phyloP scores from a whole-genome alignment of 2,329 filamentous ascomycete genomes.

The Amesomyces nigricolor region DNA sequence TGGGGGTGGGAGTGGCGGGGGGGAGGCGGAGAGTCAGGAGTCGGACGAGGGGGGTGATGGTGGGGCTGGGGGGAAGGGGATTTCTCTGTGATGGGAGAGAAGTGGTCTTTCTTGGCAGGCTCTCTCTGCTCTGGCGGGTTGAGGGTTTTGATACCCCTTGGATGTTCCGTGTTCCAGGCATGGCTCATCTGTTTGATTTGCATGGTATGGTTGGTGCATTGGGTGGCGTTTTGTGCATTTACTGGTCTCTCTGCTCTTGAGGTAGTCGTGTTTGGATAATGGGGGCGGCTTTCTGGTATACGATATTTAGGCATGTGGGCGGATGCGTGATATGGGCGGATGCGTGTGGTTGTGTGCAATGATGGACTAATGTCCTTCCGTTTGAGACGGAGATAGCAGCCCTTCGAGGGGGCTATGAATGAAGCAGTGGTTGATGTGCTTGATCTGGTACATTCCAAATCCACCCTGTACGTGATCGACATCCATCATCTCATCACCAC shows the following conservation, averaged over 20 bases:
- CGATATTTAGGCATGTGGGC: background rate
- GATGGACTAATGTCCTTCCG: no score
- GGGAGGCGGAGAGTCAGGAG: slow-evolving; percentile 5
- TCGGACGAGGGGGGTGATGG: slow-evolving; percentile 9
- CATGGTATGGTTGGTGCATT: slow-evolving; percentile 14
- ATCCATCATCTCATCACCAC: no score
- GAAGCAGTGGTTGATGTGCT: background rate
- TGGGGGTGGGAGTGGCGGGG: slow-evolving; percentile 15
- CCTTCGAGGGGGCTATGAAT: no score
- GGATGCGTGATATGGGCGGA: background rate
- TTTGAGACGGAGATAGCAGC: no score
- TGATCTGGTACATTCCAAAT: background rate
- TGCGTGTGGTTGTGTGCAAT: background rate
- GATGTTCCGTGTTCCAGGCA: slow-evolving; percentile 14
- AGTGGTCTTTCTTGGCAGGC: no score
- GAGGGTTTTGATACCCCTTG: no score
- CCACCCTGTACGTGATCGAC: no score
- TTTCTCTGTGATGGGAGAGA: slow-evolving; percentile 7
- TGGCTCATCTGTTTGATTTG: slow-evolving; percentile 9
- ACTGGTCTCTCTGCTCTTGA: background rate
- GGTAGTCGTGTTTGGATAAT: background rate
- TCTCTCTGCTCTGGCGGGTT: background rate
- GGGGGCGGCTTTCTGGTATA: background rate
- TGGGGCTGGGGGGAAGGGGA: slow-evolving; percentile 1
- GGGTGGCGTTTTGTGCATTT: slow-evolving; percentile 17